Evolutionary conservation across 495 filamentous ascomycete genomes (phyloP), one percentile per base, ranked within the genome.

Genomic region (Podospora comata): DNA sequence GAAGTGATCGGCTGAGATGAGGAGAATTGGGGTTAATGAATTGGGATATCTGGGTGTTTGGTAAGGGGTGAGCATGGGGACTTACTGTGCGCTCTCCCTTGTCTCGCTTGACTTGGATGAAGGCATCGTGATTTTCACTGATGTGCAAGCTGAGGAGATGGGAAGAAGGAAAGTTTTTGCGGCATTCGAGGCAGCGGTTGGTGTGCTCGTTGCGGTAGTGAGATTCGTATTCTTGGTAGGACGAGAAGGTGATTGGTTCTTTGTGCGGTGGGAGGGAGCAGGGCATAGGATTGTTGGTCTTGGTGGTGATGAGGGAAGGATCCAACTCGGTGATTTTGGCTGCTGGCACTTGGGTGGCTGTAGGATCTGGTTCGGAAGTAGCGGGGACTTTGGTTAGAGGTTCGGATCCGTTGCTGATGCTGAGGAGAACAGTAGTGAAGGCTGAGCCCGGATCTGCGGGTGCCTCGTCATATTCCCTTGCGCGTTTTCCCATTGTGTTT

Each of bases 41-140:
- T 20, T 20, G 56, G n/a, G 65, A 30, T 23, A 27, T 19, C 0
- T 7, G 23, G 32, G 54, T 9, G 48, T 63, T n/a, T 27, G 23
- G 62, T 23, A 7, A 32, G 30, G 30, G 30, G 56, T 27, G 39
- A 5, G 20, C 9, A 27, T n/a, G 28, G 19, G 26, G n/a, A 80
- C 89, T 76, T 83, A 96, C 93, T 2, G 90, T 97, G 70, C 93
- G 94, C 76, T 97, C 94, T 30, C 92, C 94, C 57, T 86, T 84
- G 59, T 91, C 93, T 70, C 86, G 84, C 67, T 81, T 85, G n/a
- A 90, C 85, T 48, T 85, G 88, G 53, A 81, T 83, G 59, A 98
- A 82, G 2, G 91, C 83, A 80, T 99, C 94, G 80, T 99, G 95
- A 68, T 91, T 92, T 78, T 99, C 95, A 69, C 91, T 87, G 68